Base-by-base conservation (phyloP, 2,329 filamentous ascomycete species). In the Teratosphaeria zuluensis region DNA sequence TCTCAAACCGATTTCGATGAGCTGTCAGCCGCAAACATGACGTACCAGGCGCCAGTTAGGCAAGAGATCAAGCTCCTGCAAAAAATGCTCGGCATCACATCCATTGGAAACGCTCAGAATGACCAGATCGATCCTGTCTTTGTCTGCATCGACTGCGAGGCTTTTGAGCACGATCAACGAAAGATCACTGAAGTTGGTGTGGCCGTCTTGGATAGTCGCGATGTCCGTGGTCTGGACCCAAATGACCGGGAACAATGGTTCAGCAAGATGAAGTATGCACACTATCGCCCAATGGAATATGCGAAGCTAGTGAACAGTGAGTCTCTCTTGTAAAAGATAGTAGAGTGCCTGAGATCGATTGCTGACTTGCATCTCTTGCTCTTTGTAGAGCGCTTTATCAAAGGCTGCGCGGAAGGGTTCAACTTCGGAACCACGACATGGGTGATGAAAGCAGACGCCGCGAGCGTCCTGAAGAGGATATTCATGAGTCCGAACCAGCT, bases 161-260 rank as follows among this genome's bases (percentile, higher is more conserved):
- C 67, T 1, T 70, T 56, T 56, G 67, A 69, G 48, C 58, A 58
- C 21, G 59, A 53, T 31, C 64, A 66, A 19, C 56, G 55, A 14
- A 65, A 65, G 33, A 64, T 70, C 51, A 69, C 67, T 5, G 68
- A 70, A 56, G 58, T 70, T n/a, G 68, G 68, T 12, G 54, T 70
- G n/a, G 62, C 66, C 3, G 58, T 64, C 0, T 59, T 70, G 2
- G 68, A 70, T 53, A 67, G 63, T 14, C 56, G 59, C 8, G 52
- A 68, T 56, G 12, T 65, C 14, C 11, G 28, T 9, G 54, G 52
- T 46, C 31, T 58, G 8, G 42, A 59, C 12, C 30, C 19, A 0
- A 19, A 51, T 28, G 57, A 52, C 21, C 31, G 38, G 19, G n/a
- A 32, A 4, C 62, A 59, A 58, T 62, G 60, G 60, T 32, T 69